Conservation (phyloP, 768 basidiomycete genomes). For the Albatrellus ellisii region DNA sequence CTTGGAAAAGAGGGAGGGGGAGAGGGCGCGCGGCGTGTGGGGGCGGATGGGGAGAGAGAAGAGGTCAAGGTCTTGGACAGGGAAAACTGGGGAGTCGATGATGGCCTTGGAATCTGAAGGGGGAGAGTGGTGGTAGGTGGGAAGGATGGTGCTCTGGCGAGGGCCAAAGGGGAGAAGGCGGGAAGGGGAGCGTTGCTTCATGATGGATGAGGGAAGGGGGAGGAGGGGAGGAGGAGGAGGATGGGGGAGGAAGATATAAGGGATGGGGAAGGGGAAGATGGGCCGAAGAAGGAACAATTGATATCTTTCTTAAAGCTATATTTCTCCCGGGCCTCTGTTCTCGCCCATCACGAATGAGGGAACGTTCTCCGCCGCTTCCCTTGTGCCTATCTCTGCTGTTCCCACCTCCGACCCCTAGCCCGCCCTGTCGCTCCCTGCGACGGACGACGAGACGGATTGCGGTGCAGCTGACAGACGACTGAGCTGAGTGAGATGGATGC, state of each 20-base stretch:
- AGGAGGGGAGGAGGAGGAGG: not conserved
- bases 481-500: no score
- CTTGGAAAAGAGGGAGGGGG: conserved; percentile 9
- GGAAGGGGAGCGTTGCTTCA: not conserved
- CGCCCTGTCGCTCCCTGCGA: no score
- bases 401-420: no score
- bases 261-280: no score
- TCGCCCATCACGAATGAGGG: not conserved
- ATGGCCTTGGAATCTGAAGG: not conserved
- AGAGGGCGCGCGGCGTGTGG: conserved; percentile 3
- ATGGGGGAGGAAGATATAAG: not conserved
- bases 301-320: not conserved
- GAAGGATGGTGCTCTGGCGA: not conserved
- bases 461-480: no score
- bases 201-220: not conserved
- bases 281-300: not conserved
- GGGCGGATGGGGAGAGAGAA: not conserved
- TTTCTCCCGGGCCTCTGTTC: no score
- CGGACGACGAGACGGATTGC: no score
- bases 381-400: not conserved
- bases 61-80: not conserved
- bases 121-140: not conserved
- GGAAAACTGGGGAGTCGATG: conserved; percentile 2
- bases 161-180: not conserved
- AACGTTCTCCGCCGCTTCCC: not conserved